These are phyloP conservation scores for Oenanthe sinensis DNA, from an alignment of 129 eudicot genomes.

Conservation along the genomic window DNA sequence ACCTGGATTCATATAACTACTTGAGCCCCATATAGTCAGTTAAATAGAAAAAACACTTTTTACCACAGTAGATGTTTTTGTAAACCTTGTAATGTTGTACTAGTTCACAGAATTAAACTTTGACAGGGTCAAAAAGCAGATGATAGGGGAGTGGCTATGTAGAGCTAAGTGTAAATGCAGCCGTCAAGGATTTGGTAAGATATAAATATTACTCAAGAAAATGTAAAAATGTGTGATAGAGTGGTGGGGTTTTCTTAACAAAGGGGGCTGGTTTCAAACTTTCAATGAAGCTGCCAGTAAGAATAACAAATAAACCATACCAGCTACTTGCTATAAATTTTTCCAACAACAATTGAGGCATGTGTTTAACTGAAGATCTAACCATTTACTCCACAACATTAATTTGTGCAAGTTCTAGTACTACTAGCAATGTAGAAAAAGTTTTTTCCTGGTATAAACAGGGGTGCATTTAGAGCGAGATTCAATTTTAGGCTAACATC, in stretches of 20 bases:
- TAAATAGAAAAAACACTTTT: too few relatives aligned
- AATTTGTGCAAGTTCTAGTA: not conserved
- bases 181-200: conserved; percentile 2
- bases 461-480: not conserved
- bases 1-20: not conserved
- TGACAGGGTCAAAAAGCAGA: not conserved
- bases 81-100: not conserved
- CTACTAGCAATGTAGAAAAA: not conserved
- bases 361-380: not conserved
- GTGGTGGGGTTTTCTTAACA: not conserved
- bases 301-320: not conserved
- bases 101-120: not conserved
- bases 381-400: not conserved
- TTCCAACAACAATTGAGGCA: conserved; percentile 3
- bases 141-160: not conserved
- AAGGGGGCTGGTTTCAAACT: not conserved
- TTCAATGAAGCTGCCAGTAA: not conserved
- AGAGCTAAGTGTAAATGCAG: conserved; percentile 5
- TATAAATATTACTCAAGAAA: not conserved
- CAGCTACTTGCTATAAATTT: not conserved
- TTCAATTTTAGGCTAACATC: not conserved
- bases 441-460: not conserved
- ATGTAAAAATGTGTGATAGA: not conserved
- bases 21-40: too few relatives aligned
- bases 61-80: too few relatives aligned